phyloP scores from a whole-genome alignment of 129 eudicot genomes.

The Erigeron canadensis region DNA sequence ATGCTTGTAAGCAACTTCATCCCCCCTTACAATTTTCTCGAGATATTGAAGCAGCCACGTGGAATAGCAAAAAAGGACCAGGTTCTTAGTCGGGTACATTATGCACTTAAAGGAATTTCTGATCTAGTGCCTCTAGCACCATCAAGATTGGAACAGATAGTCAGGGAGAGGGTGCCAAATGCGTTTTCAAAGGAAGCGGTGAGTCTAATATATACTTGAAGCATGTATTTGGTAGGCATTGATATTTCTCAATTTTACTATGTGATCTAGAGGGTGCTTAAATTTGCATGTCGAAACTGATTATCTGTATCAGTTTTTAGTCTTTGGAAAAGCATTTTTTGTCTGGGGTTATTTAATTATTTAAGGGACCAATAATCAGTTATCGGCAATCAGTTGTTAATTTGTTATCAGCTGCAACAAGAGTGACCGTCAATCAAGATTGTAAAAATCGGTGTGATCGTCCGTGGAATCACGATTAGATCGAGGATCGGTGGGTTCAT shows the following conservation, averaged over 20 bases:
- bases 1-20: conserved; percentile 86
- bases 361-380: no score
- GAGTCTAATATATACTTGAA: conserved; percentile 31
- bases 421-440: no score
- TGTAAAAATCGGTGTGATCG: no score
- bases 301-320: no score
- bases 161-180: conserved; percentile 65
- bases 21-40: conserved; percentile 57
- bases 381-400: no score
- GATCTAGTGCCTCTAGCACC: conserved; percentile 84
- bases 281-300: no score
- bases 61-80: conserved; percentile 70
- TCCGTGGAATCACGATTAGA: no score
- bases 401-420: no score
- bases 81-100: conserved; percentile 76
- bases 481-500: no score
- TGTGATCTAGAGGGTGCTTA: not conserved
- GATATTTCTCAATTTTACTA: not conserved
- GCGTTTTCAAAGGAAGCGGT: conserved; percentile 48
- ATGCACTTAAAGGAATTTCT: conserved; percentile 63
- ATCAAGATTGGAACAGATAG: conserved; percentile 60
- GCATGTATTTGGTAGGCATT: not conserved
- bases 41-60: conserved; percentile 56
- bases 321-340: no score
- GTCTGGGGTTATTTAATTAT: no score